phyloP scores from a whole-genome alignment of 805 yeast species.

The Maudiozyma turicensis region DNA sequence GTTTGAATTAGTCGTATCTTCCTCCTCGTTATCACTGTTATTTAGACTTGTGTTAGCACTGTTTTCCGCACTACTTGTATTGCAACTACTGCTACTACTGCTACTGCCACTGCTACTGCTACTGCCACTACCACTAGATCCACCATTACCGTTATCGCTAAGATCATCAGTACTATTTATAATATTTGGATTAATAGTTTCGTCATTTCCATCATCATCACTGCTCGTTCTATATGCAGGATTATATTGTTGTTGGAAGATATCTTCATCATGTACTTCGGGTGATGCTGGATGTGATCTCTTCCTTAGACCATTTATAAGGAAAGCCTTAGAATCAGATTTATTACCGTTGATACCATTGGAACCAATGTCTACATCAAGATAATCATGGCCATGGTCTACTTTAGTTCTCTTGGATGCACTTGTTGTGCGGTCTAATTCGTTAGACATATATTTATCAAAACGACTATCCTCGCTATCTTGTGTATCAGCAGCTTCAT shows the following conservation, averaged over 20 bases:
- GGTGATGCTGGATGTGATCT: constrained; percentile 11
- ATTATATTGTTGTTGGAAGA: constrained; percentile 37
- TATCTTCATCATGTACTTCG: constrained; percentile 15
- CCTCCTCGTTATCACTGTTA: background rate
- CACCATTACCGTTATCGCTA: background rate
- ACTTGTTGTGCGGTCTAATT: constrained; percentile 15
- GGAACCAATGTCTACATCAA: constrained; percentile 16
- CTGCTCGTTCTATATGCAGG: constrained; percentile 15
- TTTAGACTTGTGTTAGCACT: background rate
- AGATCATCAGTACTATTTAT: too few relatives aligned
- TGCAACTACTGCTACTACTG: background rate
- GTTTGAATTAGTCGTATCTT: background rate
- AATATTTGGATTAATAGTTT: background rate
- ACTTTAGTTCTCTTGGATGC: constrained; percentile 1
- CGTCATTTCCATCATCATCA: constrained; percentile 33
- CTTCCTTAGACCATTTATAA: constrained; percentile 8
- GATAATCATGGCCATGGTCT: background rate
- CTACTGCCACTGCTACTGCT: background rate
- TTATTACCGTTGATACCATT: background rate
- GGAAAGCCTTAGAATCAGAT: constrained; percentile 5
- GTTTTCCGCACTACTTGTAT: background rate
- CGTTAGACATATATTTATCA: constrained; percentile 23
- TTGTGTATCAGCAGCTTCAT: constrained; percentile 35
- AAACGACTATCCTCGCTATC: constrained; percentile 23
- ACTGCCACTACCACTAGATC: background rate